Conservation (phyloP, 371 early-diverging fungal species). For the Mortierella sp. region DNA sequence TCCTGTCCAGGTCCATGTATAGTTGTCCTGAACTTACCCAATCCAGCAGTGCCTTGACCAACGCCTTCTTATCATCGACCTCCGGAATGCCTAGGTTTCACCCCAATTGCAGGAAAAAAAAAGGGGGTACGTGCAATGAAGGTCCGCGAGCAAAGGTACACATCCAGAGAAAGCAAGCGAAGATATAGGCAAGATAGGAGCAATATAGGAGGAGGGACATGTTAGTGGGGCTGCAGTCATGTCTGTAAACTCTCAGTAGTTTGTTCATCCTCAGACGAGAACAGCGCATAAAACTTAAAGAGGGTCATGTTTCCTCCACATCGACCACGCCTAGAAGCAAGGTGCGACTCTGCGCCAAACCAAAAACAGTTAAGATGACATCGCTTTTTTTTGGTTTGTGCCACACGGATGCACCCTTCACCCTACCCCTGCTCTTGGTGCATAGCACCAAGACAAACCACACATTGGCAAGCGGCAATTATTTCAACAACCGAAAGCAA, state of each 20-base stretch:
- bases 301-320: too few relatives aligned
- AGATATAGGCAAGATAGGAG: background rate
- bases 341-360: background rate
- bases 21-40: slow-evolving; percentile 60
- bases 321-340: too few relatives aligned
- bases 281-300: too few relatives aligned
- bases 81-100: slow-evolving; percentile 62
- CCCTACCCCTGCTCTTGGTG: background rate
- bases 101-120: background rate
- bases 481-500: background rate
- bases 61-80: slow-evolving; percentile 70
- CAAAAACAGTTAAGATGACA: background rate
- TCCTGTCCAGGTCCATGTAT: too few relatives aligned
- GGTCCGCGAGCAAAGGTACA: too few relatives aligned
- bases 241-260: too few relatives aligned
- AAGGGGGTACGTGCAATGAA: background rate
- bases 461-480: background rate
- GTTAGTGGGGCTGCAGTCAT: too few relatives aligned
- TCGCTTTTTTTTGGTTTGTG: background rate
- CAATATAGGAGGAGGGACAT: too few relatives aligned
- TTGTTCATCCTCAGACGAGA: too few relatives aligned
- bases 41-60: slow-evolving; percentile 69
- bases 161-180: too few relatives aligned
- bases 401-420: slow-evolving; percentile 3
- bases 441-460: background rate